Percentiles rank a stretch among this genome's conserved stretches.
Conservation (phyloP, 2,329 filamentous ascomycete genomes). For the Torrubiella hemipterigena region DNA sequence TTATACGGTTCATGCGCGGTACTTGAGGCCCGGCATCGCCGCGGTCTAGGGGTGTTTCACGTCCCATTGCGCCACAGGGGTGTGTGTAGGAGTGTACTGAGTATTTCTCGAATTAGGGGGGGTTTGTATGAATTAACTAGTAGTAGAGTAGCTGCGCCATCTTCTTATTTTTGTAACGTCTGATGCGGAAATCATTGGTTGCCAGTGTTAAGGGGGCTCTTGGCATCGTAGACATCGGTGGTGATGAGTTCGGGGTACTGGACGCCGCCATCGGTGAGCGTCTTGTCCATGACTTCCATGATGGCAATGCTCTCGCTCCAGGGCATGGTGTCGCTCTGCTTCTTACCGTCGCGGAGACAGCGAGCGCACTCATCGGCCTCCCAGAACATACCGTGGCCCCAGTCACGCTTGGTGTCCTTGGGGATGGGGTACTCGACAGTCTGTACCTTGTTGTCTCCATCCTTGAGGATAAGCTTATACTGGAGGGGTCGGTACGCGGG, state of each 20-base stretch:
- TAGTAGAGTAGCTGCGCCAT: too few relatives aligned
- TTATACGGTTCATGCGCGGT: too few relatives aligned
- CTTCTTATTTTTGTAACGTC: too few relatives aligned
- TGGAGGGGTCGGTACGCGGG: slow-evolving; percentile 57
- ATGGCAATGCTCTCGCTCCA: slow-evolving; percentile 70
- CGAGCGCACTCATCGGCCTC: slow-evolving; percentile 70
- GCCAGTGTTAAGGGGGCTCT: slow-evolving; percentile 51
- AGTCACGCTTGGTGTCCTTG: slow-evolving; percentile 31
- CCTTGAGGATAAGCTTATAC: slow-evolving; percentile 52
- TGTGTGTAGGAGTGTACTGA: too few relatives aligned
- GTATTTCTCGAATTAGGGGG: too few relatives aligned
- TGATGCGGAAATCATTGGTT: slow-evolving; percentile 21
- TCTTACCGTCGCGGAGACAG: slow-evolving; percentile 63
- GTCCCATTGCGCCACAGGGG: too few relatives aligned
- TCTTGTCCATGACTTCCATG: slow-evolving; percentile 60
- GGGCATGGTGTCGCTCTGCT: slow-evolving; percentile 60
- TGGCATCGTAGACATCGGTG: slow-evolving; percentile 43
- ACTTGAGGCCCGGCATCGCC: too few relatives aligned
- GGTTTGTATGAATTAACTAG: too few relatives aligned
- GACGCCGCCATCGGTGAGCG: slow-evolving; percentile 39
- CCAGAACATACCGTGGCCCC: slow-evolving; percentile 81
- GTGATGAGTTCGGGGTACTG: slow-evolving; percentile 44
- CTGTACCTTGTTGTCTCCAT: slow-evolving; percentile 32
- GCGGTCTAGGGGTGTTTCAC: too few relatives aligned
- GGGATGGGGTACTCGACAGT: slow-evolving; percentile 42